Evolutionary conservation across 225 moss, liverwort and hornwort species (phyloP).

Genomic region (Sphagnum tenellum): DNA sequence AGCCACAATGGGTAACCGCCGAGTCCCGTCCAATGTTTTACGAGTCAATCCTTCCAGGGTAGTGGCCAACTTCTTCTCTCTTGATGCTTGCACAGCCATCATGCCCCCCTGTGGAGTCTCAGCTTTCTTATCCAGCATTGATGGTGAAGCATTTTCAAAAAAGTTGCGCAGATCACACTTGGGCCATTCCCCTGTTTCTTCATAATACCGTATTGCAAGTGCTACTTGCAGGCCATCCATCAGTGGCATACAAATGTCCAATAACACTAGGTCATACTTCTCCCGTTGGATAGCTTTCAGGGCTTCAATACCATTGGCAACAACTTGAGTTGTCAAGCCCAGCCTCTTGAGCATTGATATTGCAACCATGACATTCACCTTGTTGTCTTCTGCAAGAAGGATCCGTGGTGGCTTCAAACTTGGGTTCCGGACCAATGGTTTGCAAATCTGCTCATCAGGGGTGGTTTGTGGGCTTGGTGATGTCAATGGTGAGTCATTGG

Average conservation of each 20-base stretch:
- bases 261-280: slow-evolving; percentile 12
- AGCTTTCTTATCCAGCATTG: slow-evolving; percentile 5
- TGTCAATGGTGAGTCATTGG: not conserved
- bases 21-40: not conserved
- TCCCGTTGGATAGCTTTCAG: slow-evolving; percentile 16
- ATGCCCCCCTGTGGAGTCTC: not conserved
- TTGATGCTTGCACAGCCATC: slow-evolving; percentile 2
- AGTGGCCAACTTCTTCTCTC: slow-evolving; percentile 6
- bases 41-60: slow-evolving; percentile 8
- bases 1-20: slow-evolving; percentile 16
- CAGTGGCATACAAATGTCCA: slow-evolving; percentile 25
- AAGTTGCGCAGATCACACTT: slow-evolving; percentile 8
- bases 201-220: slow-evolving; percentile 12
- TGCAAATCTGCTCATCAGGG: slow-evolving; percentile 1
- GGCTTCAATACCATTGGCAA: slow-evolving; percentile 18
- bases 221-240: slow-evolving; percentile 25
- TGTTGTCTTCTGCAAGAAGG: slow-evolving; percentile 20
- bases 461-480: not conserved
- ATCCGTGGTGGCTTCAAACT: slow-evolving; percentile 5
- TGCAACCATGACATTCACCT: slow-evolving; percentile 27
- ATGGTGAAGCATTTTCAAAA: slow-evolving; percentile 3
- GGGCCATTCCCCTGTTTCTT: slow-evolving; percentile 20
- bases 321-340: slow-evolving; percentile 17
- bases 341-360: slow-evolving; percentile 20
- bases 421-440: not conserved